Evolutionary conservation across 2,329 filamentous ascomycete genomes (phyloP).

Genomic region (Spiromastix sp.): DNA sequence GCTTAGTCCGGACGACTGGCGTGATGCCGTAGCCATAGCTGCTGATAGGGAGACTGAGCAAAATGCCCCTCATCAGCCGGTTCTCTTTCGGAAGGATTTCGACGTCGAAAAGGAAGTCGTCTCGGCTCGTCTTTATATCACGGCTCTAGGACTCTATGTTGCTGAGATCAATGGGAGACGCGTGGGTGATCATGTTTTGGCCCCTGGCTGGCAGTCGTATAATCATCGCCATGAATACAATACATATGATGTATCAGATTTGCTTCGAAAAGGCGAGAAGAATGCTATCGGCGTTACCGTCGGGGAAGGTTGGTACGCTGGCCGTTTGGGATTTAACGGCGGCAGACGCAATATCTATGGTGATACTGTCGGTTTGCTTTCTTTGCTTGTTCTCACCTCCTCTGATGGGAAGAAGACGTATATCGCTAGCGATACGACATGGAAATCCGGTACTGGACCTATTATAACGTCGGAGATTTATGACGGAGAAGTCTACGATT

Average conservation of each 20-base stretch:
- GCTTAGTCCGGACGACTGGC: slow-evolving; percentile 24
- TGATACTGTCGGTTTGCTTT: slow-evolving; percentile 17
- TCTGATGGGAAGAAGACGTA: slow-evolving; percentile 9
- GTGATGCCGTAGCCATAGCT: slow-evolving; percentile 13
- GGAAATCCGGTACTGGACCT: slow-evolving; percentile 15
- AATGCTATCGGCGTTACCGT: no score
- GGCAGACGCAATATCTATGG: slow-evolving; percentile 17
- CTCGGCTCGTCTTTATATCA: slow-evolving; percentile 38
- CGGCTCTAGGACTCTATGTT: slow-evolving; percentile 37
- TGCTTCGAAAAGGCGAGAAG: no score
- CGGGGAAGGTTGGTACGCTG: slow-evolving; percentile 43
- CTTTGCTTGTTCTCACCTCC: slow-evolving; percentile 19
- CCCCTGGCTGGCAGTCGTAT: slow-evolving; percentile 46
- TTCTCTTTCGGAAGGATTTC: slow-evolving; percentile 28
- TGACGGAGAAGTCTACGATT: slow-evolving; percentile 44
- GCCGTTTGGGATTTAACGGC: slow-evolving; percentile 21
- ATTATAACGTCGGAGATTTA: slow-evolving; percentile 36
- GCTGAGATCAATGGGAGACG: slow-evolving; percentile 38
- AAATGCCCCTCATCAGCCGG: slow-evolving; percentile 19
- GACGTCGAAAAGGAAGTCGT: slow-evolving; percentile 7
- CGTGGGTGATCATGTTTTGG: slow-evolving; percentile 31
- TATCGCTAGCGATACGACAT: slow-evolving; percentile 15
- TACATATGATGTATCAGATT: no score
- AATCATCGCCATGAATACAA: slow-evolving; percentile 41
- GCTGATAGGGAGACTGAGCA: slow-evolving; percentile 10